Evolutionary conservation across 2,329 filamentous ascomycete species (phyloP).

Genomic region (Colletotrichum sp.): DNA sequence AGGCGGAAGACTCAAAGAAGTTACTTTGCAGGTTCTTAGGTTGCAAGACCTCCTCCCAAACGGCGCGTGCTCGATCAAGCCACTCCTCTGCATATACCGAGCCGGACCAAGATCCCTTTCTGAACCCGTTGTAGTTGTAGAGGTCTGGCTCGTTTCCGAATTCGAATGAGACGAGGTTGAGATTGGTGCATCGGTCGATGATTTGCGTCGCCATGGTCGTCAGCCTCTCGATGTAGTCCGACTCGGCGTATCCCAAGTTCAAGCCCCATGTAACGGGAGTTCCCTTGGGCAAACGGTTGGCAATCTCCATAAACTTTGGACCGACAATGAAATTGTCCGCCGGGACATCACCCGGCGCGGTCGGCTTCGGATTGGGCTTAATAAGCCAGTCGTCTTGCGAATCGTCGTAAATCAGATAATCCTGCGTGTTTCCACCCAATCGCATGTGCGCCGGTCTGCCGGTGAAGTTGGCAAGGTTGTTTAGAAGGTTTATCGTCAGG

Average conservation of each 20-base stretch:
- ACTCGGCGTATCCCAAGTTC: conserved; percentile 10
- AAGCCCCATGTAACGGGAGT: conserved; percentile 14
- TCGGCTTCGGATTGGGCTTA: conserved; percentile 3
- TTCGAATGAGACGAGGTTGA: conserved; percentile 17
- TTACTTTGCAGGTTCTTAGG: conserved; percentile 5
- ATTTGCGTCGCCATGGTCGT: conserved; percentile 14
- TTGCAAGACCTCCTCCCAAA: conserved; percentile 6
- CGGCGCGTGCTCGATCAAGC: conserved; percentile 10
- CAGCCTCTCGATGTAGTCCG: conserved; percentile 10
- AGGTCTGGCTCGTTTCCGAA: conserved; percentile 18
- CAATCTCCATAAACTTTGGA: conserved; percentile 16
- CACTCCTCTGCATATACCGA: conserved; percentile 2
- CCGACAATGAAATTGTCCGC: conserved; percentile 18
- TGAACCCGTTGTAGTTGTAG: conserved; percentile 9
- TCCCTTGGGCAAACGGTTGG: conserved; percentile 13
- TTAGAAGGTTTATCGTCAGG: conserved; percentile 2
- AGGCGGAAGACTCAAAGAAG: conserved; percentile 15
- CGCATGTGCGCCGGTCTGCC: conserved; percentile 9
- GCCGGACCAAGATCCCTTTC: background rate
- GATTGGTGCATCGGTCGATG: conserved; percentile 14
- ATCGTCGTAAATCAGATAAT: conserved; percentile 14
- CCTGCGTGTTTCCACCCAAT: conserved; percentile 16
- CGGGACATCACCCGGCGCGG: background rate
- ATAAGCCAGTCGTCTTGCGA: conserved; percentile 17
- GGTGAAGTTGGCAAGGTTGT: conserved; percentile 13